Percentiles rank a stretch among this genome's conserved stretches.
phyloP scores from a whole-genome alignment of 2,329 filamentous ascomycete genomes.

The Penicillium brevicompactum region DNA sequence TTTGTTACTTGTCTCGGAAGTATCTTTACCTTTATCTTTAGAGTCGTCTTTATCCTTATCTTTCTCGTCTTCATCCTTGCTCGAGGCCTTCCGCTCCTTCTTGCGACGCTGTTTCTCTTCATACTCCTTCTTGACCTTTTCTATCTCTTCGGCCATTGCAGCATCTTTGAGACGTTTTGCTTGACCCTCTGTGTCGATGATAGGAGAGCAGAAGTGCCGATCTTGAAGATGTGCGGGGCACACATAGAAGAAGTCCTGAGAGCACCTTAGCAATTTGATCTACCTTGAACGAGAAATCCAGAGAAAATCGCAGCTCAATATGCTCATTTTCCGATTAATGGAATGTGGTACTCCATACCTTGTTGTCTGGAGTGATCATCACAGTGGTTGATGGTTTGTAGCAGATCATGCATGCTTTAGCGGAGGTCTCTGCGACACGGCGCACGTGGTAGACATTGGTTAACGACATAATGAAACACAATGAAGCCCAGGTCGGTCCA shows the following conservation, averaged over 20 bases:
- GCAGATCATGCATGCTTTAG: conserved; percentile 87
- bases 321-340: no score
- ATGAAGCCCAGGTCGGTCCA: conserved; percentile 54
- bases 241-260: conserved; percentile 85
- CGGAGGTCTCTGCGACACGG: conserved; percentile 79
- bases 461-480: conserved; percentile 49
- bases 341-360: conserved; percentile 58
- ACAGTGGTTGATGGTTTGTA: conserved; percentile 86
- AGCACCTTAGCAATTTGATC: neutral
- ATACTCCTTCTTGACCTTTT: conserved; percentile 56
- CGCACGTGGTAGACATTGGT: conserved; percentile 83
- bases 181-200: conserved; percentile 47
- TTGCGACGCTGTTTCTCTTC: conserved; percentile 76
- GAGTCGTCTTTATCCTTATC: conserved; percentile 49
- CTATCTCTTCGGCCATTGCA: conserved; percentile 48
- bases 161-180: conserved; percentile 47
- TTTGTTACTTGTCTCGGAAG: conserved; percentile 37
- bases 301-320: neutral
- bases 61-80: conserved; percentile 53
- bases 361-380: conserved; percentile 84
- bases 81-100: conserved; percentile 58
- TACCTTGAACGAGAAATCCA: neutral
- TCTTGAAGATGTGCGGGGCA: conserved; percentile 84
- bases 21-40: conserved; percentile 42
- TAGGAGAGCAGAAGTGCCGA: conserved; percentile 70